Percentiles rank a stretch among this genome's conserved stretches.
These are phyloP conservation scores for Pseudogymnoascus verrucosus DNA, from an alignment of 2,329 filamentous ascomycete genomes.

Conservation along the genomic window DNA sequence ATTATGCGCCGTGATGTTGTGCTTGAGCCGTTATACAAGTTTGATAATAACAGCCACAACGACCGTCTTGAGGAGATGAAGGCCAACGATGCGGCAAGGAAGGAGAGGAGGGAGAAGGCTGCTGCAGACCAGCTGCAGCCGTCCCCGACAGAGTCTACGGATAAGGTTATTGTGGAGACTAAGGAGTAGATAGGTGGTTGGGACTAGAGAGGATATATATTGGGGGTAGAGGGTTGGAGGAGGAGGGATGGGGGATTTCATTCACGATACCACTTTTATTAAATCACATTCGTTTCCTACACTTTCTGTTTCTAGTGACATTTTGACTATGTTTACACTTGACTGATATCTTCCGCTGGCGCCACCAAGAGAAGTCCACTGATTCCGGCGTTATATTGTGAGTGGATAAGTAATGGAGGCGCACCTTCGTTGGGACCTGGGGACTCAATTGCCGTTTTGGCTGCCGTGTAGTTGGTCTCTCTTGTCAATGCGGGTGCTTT, in stretches of 20 bases:
- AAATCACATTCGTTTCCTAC: neutral
- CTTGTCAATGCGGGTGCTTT: too few species aligned
- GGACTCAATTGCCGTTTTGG: neutral
- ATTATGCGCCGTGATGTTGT: conserved; percentile 32
- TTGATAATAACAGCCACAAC: conserved; percentile 26
- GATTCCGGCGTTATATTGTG: too few species aligned
- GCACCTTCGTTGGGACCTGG: too few species aligned
- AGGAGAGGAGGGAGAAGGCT: conserved; percentile 1
- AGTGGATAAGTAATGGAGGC: too few species aligned
- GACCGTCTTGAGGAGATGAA: conserved; percentile 1
- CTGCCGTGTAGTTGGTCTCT: neutral
- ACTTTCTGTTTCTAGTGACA: neutral
- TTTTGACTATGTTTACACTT: too few species aligned
- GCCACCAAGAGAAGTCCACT: too few species aligned
- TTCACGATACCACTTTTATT: conserved; percentile 5
- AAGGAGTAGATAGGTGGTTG: neutral
- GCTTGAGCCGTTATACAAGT: conserved; percentile 44
- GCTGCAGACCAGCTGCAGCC: neutral
- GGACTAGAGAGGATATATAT: neutral
- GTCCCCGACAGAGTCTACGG: neutral
- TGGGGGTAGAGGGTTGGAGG: neutral
- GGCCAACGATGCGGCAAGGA: neutral
- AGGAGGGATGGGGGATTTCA: neutral
- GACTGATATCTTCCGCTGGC: too few species aligned
- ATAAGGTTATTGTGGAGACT: neutral